A percentile compares a stretch with the other conserved stretches of the same genome.
phyloP scores from a whole-genome alignment of 2,329 filamentous ascomycete genomes.

The Phaeophleospora eucalypticola region DNA sequence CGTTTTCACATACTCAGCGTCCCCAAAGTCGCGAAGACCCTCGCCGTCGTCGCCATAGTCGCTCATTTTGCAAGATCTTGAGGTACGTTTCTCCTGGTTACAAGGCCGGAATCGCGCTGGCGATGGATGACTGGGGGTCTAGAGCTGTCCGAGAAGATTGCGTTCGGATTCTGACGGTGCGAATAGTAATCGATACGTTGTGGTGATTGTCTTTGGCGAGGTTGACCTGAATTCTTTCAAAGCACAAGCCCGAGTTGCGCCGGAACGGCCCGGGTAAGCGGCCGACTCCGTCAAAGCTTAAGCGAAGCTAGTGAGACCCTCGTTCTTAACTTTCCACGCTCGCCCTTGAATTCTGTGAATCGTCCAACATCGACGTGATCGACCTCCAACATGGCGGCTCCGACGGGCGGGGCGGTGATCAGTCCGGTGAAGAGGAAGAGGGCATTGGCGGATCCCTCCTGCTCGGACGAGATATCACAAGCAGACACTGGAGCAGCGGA shows the following conservation, averaged over 20 bases:
- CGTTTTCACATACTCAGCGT: slow-evolving; percentile 27
- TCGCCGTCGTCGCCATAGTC: slow-evolving; percentile 44
- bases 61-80: slow-evolving; percentile 34
- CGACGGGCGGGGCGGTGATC: not conserved
- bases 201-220: too few species aligned
- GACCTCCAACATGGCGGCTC: not conserved
- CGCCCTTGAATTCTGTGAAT: too few species aligned
- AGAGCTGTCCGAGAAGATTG: too few species aligned
- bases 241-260: too few species aligned
- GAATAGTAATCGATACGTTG: too few species aligned
- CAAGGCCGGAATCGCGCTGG: too few species aligned
- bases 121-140: too few species aligned
- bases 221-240: too few species aligned
- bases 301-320: too few species aligned
- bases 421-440: slow-evolving; percentile 6
- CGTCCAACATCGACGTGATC: not conserved
- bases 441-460: not conserved
- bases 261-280: not conserved
- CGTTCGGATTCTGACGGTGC: too few species aligned
- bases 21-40: slow-evolving; percentile 35
- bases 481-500: not conserved
- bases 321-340: too few species aligned
- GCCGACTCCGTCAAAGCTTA: not conserved
- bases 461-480: slow-evolving; percentile 2
- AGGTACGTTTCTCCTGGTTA: not conserved